Percentiles rank a stretch among this genome's conserved stretches.
Evolutionary conservation across 75 land plant species (phyloP).

Genomic region (Selaginella tamariscina): DNA sequence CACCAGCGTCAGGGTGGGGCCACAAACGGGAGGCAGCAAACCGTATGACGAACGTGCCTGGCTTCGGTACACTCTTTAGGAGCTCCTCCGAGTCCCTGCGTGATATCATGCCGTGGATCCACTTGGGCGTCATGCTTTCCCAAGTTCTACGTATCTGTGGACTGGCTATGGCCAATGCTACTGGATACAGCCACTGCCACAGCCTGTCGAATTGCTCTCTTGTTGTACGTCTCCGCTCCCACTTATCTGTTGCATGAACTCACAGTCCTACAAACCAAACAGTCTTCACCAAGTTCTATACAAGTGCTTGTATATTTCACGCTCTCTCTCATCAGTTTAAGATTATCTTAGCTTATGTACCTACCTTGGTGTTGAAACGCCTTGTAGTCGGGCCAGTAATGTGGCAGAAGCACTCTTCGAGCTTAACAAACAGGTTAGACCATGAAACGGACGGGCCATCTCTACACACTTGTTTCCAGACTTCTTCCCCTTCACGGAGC

Average conservation of each 20-base stretch:
- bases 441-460: constrained; percentile 41
- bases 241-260: constrained; percentile 43
- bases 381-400: constrained; percentile 42
- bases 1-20: constrained; percentile 98
- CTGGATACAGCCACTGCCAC: constrained; percentile 89
- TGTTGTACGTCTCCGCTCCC: constrained; percentile 39
- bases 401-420: constrained; percentile 46
- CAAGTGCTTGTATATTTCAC: too few species aligned
- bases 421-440: constrained; percentile 35
- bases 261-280: constrained; percentile 45
- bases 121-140: constrained; percentile 55
- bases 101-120: constrained; percentile 83
- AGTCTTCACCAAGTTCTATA: too few species aligned
- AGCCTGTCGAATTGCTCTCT: constrained; percentile 63
- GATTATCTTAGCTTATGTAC: not conserved
- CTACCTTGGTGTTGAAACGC: constrained; percentile 54
- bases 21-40: constrained; percentile 80
- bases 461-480: constrained; percentile 44
- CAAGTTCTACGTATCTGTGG: constrained; percentile 40
- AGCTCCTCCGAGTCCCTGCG: constrained; percentile 70
- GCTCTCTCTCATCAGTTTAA: not conserved
- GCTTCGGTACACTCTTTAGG: constrained; percentile 40
- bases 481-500: constrained; percentile 44
- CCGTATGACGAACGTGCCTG: constrained; percentile 72
- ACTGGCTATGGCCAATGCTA: constrained; percentile 51